Evolutionary conservation across 495 filamentous ascomycete genomes (phyloP).

Genomic region (Aspergillus biplanus): DNA sequence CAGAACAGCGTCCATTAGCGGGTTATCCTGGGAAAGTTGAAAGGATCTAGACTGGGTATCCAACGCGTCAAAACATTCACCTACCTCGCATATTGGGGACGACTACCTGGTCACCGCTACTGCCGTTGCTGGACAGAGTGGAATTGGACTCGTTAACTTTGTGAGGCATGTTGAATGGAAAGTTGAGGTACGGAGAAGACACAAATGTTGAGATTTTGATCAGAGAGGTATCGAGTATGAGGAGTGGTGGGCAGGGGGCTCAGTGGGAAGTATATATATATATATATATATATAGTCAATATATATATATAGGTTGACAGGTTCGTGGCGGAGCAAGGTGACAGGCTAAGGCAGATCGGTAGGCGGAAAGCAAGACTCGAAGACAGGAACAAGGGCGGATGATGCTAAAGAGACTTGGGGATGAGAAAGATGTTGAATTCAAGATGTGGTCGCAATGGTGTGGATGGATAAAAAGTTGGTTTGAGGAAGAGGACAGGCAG

Average conservation of each 20-base stretch:
- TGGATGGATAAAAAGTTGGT: not conserved
- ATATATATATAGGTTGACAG: slow-evolving; percentile 21
- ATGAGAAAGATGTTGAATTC: slow-evolving; percentile 1
- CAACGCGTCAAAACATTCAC: slow-evolving; percentile 2
- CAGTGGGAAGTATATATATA: no score
- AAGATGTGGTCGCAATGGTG: slow-evolving; percentile 4
- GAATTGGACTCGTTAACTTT: slow-evolving; percentile 52
- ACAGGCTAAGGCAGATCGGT: slow-evolving; percentile 12
- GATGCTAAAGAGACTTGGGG: not conserved
- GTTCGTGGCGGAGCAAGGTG: slow-evolving; percentile 21
- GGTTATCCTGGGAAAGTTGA: slow-evolving; percentile 11
- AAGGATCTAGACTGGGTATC: slow-evolving; percentile 10
- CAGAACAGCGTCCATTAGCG: slow-evolving; percentile 20
- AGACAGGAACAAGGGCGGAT: slow-evolving; percentile 11
- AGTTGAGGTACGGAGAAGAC: slow-evolving; percentile 1
- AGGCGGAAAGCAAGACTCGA: slow-evolving; percentile 17
- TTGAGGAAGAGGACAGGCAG: slow-evolving; percentile 22
- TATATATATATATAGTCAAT: slow-evolving; percentile 16
- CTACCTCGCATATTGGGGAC: slow-evolving; percentile 45
- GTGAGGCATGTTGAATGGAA: slow-evolving; percentile 42
- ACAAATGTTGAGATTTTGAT: slow-evolving; percentile 20
- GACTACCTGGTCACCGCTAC: slow-evolving; percentile 42
- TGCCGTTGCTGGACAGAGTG: slow-evolving; percentile 45
- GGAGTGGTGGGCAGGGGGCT: not conserved
- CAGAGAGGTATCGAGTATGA: slow-evolving; percentile 10